Evolutionary conservation across 2,329 filamentous ascomycete genomes (phyloP), one percentile per base, ranked within the genome.

Genomic region (Trichoderma gracile): DNA sequence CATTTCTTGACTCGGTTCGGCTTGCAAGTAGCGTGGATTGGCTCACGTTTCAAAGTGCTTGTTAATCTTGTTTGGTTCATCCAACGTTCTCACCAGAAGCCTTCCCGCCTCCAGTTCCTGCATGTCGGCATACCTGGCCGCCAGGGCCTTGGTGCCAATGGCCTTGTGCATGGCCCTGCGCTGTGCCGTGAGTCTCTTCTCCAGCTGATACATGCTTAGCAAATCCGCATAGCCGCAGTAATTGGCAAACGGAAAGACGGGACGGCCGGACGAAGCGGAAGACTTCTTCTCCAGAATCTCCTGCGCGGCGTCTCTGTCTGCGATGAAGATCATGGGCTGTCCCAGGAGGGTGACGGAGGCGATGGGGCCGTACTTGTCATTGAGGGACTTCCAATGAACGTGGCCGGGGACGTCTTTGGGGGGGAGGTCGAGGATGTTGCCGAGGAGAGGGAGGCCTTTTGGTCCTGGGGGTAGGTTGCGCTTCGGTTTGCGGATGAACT

Each of bases 401-500:
- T 71, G 72, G 42, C 76, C 72, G 0, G 68, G 71, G 8, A 63
- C 65, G 3, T 69, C 71, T 8, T 67, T 63, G 1, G 74, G 70
- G 1, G 80, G 80, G 19, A 83, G 68, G 66, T 83, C 79, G 3
- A 71, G 68, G 15, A 82, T 63, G 67, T 83, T 83, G 17, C 81
- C 81, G 14, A 83, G 54, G 1, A 82, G 42, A 0, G 79, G 78
- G 8, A 78, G 68, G 0, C 74, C 73, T 21, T 64, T 72, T 68
- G 68, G 76, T 59, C 67, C 73, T 62, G 66, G 74, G 42, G 61
- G 72, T 6, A 68, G 60, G 15, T 65, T 66, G 46, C 21, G 58
- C 15, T 40, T 64, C 2, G 27, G 23, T 17, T 53, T 64, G 9
- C 53, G 54, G 3, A 59, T 38, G 1, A 64, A 3, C 2, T 52